Conservation (phyloP, 306 rosid species). For the Trifolium fragiferum region DNA sequence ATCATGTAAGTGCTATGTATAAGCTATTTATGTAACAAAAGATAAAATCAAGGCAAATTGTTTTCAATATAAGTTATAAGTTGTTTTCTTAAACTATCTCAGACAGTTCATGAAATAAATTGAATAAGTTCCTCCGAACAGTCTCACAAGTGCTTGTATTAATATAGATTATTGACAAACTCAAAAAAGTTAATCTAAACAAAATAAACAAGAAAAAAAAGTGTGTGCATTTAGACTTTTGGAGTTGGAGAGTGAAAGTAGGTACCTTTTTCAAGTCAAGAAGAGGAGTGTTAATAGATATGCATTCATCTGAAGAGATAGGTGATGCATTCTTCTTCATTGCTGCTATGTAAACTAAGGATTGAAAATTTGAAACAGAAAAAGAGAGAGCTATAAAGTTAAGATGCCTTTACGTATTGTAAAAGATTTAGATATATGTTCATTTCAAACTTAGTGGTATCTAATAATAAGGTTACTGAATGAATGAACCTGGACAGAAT, state of each 20-base stretch:
- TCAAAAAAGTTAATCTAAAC: background rate
- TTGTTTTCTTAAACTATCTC: background rate
- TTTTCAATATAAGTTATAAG: background rate
- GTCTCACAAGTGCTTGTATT: background rate
- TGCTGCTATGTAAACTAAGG: constrained; percentile 21
- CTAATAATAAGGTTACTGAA: background rate
- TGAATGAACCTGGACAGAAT: constrained; percentile 1
- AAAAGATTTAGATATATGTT: background rate
- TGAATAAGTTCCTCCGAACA: background rate
- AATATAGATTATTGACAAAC: background rate
- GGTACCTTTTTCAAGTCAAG: constrained; percentile 86
- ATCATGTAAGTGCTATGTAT: background rate
- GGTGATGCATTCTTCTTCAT: constrained; percentile 56
- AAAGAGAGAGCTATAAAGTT: background rate
- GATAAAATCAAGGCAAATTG: background rate
- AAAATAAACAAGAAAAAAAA: background rate
- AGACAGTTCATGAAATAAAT: background rate
- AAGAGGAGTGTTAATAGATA: constrained; percentile 75
- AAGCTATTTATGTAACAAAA: background rate
- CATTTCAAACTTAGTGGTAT: background rate
- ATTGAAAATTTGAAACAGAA: background rate
- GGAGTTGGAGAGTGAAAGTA: background rate
- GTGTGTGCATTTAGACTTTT: background rate
- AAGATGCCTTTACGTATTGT: background rate
- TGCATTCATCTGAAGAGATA: constrained; percentile 68